Percentiles rank a stretch among this genome's conserved stretches.
These are phyloP conservation scores for Fagopyrum esculentum DNA, from an alignment of 148 eudicot genomes.

Conservation along the genomic window DNA sequence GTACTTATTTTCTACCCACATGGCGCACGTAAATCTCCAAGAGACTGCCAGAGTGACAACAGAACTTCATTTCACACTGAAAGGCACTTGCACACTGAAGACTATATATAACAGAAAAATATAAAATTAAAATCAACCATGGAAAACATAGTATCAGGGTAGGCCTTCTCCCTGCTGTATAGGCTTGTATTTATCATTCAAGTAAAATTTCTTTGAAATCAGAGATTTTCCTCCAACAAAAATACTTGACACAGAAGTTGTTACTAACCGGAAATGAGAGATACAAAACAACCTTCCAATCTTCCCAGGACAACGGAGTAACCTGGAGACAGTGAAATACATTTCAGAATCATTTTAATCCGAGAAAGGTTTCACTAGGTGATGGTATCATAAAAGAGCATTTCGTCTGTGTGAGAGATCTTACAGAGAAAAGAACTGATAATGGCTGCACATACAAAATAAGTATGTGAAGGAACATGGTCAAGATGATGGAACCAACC, in stretches of 20 bases:
- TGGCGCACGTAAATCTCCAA: neutral
- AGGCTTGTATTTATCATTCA: neutral
- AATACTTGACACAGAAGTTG: neutral
- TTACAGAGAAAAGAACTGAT: constrained; percentile 88
- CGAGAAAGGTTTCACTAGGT: neutral
- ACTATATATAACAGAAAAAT: neutral
- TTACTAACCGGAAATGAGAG: constrained; percentile 92
- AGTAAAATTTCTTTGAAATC: neutral
- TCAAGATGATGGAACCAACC: constrained; percentile 76
- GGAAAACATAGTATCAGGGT: too few relatives aligned
- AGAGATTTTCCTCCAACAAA: neutral
- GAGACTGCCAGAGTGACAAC: neutral
- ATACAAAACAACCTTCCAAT: constrained; percentile 84
- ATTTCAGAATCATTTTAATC: constrained; percentile 7
- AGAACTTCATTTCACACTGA: neutral
- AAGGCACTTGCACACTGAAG: too few relatives aligned
- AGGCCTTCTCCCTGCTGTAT: too few relatives aligned
- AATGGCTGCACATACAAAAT: constrained; percentile 83
- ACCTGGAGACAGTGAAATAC: constrained; percentile 56
- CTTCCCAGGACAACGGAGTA: constrained; percentile 87
- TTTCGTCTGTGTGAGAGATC: constrained; percentile 21
- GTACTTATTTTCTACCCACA: neutral
- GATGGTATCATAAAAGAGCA: constrained; percentile 5
- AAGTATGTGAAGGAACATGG: constrained; percentile 88
- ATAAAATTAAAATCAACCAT: neutral